Percentiles rank a stretch among this genome's conserved stretches.
Evolutionary conservation across 2,329 filamentous ascomycete genomes (phyloP).

Genomic region (Diplocarpon mali): DNA sequence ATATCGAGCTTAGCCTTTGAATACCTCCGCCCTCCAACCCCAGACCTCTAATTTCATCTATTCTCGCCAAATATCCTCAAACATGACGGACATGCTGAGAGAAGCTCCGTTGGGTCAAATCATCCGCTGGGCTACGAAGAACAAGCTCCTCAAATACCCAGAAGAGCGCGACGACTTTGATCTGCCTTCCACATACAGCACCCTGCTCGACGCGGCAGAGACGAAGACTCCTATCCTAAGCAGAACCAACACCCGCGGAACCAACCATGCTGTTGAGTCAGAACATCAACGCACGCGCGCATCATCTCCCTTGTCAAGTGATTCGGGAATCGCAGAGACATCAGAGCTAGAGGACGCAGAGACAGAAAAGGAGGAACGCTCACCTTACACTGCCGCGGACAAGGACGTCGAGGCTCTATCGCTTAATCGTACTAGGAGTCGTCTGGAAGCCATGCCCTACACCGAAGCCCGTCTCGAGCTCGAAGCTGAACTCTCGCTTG

Average conservation of each 20-base stretch:
- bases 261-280: slow-evolving; percentile 3
- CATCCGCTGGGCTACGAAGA: slow-evolving; percentile 41
- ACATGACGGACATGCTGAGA: slow-evolving; percentile 32
- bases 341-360: slow-evolving; percentile 19
- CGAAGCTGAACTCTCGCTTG: slow-evolving; percentile 29
- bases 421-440: slow-evolving; percentile 18
- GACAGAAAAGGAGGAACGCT: slow-evolving; percentile 12
- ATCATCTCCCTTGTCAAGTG: slow-evolving; percentile 9
- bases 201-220: slow-evolving; percentile 18
- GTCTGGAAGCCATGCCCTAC: slow-evolving; percentile 23
- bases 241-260: not conserved
- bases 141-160: slow-evolving; percentile 44
- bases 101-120: slow-evolving; percentile 49
- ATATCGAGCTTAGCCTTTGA: not conserved
- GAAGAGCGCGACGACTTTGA: slow-evolving; percentile 47
- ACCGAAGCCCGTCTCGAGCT: slow-evolving; percentile 30
- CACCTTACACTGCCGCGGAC: slow-evolving; percentile 5
- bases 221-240: slow-evolving; percentile 3
- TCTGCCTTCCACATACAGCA: slow-evolving; percentile 34
- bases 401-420: slow-evolving; percentile 10
- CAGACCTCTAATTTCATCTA: not conserved
- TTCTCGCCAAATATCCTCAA: not conserved
- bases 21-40: not conserved
- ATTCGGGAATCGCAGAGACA: slow-evolving; percentile 5
- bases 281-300: slow-evolving; percentile 4